Conservation (phyloP, 1,139 yeast genomes). For the Taiozyma sp. region DNA sequence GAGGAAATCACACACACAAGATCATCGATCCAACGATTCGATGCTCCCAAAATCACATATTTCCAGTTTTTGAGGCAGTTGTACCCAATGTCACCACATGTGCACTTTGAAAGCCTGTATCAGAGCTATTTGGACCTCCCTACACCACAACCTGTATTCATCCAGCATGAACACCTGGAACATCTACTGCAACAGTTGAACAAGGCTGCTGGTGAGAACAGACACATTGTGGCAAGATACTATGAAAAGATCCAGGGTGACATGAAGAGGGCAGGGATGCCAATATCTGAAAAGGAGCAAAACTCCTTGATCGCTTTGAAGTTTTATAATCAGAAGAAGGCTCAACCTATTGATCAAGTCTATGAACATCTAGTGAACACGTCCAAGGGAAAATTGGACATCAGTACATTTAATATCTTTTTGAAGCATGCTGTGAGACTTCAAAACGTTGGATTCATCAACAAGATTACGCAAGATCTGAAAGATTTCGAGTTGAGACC, state of each 20-base stretch:
- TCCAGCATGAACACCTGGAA: slow-evolving; percentile 36
- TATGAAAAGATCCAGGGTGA: slow-evolving; percentile 9
- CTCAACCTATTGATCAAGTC: neutral
- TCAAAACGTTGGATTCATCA: slow-evolving; percentile 6
- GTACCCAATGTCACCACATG: slow-evolving; percentile 29
- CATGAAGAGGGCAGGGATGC: neutral
- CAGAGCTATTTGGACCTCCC: slow-evolving; percentile 35
- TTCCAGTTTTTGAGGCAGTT: slow-evolving; percentile 31
- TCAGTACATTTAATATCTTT: slow-evolving; percentile 11
- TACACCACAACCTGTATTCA: slow-evolving; percentile 31
- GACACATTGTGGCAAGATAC: slow-evolving; percentile 10
- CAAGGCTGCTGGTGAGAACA: slow-evolving; percentile 8
- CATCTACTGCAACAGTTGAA: slow-evolving; percentile 32
- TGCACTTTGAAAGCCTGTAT: slow-evolving; percentile 30
- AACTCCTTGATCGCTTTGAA: neutral
- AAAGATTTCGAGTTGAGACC: slow-evolving; percentile 1
- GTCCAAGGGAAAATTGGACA: slow-evolving; percentile 1
- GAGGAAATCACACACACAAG: neutral
- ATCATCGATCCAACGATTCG: neutral
- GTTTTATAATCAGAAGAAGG: neutral
- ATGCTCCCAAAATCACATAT: slow-evolving; percentile 3
- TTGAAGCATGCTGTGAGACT: slow-evolving; percentile 9
- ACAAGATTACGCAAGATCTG: slow-evolving; percentile 5
- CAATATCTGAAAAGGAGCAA: neutral
- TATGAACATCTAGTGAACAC: neutral